These are phyloP conservation scores for Poterioochromonas sp. DNA, from an alignment of 352 stramenopile genomes.

Conservation along the genomic window DNA sequence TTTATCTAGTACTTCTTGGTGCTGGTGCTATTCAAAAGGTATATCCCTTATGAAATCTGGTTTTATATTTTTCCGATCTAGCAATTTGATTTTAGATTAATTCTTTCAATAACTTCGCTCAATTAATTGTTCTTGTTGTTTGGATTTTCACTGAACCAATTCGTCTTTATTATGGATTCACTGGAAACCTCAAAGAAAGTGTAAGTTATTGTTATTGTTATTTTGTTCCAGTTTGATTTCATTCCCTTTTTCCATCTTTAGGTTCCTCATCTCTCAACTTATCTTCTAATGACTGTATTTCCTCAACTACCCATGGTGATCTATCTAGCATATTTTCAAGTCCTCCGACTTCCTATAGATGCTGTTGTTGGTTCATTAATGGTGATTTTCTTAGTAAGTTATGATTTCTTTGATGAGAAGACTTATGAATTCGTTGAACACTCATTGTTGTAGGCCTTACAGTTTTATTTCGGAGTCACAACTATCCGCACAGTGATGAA, in stretches of 20 bases:
- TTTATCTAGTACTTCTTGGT: not conserved
- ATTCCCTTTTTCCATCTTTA: not conserved
- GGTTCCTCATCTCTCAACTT: not conserved
- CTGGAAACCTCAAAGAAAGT: constrained; percentile 11
- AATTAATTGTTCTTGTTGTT: not conserved
- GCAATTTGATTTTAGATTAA: not conserved
- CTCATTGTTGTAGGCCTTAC: not conserved
- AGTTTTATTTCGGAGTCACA: not conserved
- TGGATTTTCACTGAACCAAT: not conserved
- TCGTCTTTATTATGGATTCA: constrained; percentile 10
- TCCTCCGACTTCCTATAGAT: not conserved
- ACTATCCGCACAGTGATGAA: not conserved
- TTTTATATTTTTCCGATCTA: not conserved
- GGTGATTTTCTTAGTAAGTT: constrained; percentile 6
- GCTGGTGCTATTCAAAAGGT: not conserved
- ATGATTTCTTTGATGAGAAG: not conserved
- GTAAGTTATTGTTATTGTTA: not conserved
- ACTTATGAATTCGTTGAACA: not conserved
- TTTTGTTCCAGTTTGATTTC: not conserved
- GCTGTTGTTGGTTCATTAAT: not conserved
- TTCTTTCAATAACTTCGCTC: not conserved
- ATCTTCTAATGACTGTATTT: constrained; percentile 3
- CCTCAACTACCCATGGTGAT: not conserved
- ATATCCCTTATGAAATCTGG: not conserved
- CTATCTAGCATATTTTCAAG: constrained; percentile 8